Percentiles rank a stretch among this genome's conserved stretches.
Evolutionary conservation across 371 early-diverging fungal genomes (phyloP).

Genomic region (Haplosporangium sp.): DNA sequence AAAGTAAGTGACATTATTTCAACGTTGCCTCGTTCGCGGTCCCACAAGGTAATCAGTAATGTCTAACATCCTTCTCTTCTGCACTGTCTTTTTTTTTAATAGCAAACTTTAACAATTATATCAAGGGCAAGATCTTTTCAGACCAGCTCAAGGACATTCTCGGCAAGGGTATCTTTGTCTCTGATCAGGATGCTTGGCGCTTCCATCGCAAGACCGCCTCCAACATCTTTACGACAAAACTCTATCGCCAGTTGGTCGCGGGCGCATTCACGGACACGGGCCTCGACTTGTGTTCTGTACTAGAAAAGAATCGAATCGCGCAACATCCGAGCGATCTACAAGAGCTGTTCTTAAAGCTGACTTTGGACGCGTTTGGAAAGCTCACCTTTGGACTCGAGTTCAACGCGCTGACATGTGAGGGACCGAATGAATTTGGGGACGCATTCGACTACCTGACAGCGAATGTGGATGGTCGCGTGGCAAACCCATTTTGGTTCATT

Average conservation of each 20-base stretch:
- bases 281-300: conserved; percentile 18
- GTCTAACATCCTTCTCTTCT: not conserved
- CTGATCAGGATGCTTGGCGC: conserved; percentile 64
- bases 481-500: conserved; percentile 43
- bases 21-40: not conserved
- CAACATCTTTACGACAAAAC: conserved; percentile 75
- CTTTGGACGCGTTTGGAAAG: conserved; percentile 45
- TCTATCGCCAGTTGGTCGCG: conserved; percentile 69
- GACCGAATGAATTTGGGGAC: conserved; percentile 45
- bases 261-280: conserved; percentile 26
- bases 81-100: not conserved
- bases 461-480: conserved; percentile 22
- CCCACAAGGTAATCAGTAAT: not conserved
- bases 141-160: conserved; percentile 58
- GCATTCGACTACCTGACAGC: conserved; percentile 47
- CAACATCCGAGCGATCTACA: conserved; percentile 26
- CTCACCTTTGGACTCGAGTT: conserved; percentile 48
- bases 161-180: conserved; percentile 79
- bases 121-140: conserved; percentile 62
- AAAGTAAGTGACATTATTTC: conserved; percentile 26
- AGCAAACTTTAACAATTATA: conserved; percentile 58
- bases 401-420: conserved; percentile 14
- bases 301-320: conserved; percentile 15
- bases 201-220: conserved; percentile 75
- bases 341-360: conserved; percentile 28